Evolutionary conservation across 169 alveolate species (phyloP), one percentile per base, ranked within the genome.

Genomic region (Plasmodium gonderi): DNA sequence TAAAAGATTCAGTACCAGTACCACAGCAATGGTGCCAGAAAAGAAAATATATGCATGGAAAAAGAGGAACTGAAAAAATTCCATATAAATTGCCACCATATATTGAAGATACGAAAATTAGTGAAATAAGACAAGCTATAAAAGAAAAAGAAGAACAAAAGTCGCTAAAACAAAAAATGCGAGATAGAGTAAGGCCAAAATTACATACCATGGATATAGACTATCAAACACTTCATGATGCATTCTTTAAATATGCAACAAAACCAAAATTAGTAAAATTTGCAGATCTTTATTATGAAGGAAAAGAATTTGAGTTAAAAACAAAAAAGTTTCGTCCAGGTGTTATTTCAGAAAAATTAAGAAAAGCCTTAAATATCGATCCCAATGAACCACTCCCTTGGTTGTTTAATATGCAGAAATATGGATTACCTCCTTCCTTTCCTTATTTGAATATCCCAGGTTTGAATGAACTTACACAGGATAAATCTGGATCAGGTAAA

Each of bases 371-470:
- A 64, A 99, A 99, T 17, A 98, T 99, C 83, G 98, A 98, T 51
- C 99, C 98, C 26, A 97, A 97, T 76, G 96, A 99, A 42, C 99
- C 99, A 3, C 96, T 98, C 2, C 99, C 99, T 51, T 99, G 99
- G 99, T 95, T 99, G 20, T 93, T 97, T 81, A 99, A 98, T 95
- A 99, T 99, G 99, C 99, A 98, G 95, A 97, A 96, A 54, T 96
- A 97, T 95, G 99, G 99, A 4, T 99, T 99, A 38, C 99, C 99
- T 12, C 99, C 99, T 9, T 97, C 99, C 38, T 99, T 98, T 95
- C 99, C 99, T 14, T 97, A 98, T 89, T 95, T 99, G 77, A 97
- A 98, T 91, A 97, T 99, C 51, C 99, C 99, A 26, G 99, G 99
- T 1, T 98, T 99, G 12, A 98, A 47, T 99, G 98, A 36, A 91